Base-by-base conservation (phyloP, 1,284 basidiomycete genomes). In the Cutaneotrichosporon mucoides region DNA sequence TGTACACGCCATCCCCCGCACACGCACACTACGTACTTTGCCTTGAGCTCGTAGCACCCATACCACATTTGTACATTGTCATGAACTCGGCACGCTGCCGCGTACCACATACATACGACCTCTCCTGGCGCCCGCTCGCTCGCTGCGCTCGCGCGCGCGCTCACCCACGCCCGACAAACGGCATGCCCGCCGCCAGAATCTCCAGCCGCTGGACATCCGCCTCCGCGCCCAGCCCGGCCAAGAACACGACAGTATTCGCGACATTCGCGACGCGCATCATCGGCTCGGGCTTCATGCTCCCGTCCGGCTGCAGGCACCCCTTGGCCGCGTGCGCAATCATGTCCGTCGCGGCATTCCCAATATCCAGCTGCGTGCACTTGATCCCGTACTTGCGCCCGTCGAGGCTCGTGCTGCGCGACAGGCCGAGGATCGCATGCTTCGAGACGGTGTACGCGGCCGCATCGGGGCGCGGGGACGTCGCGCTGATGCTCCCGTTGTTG, bases 401-500 rank as follows among this genome's bases (percentile, higher is more conserved):
- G 35, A 92, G 83, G 2, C 85, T 82, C 2, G 85, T 87, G 43
- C 81, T 83, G 72, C 87, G 88, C 5, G 89, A 90, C 9, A 92
- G 75, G 0, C 90, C 89, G 1, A 81, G 76, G 55, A 91, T 84
- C 2, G 86, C 89, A 68, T 92, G 89, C 74, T 92, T 92, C 8
- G 87, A 86, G 45, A 84, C 79, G 0, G 88, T 87, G 73, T 92
- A 91, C 0, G 88, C 82, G 3, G 80, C 79, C 0, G 85, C 61
- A 55, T 67, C 57, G 3, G 87, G 88, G 35, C 90, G 82, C 4
- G 90, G 89, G 1, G 84, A 81, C 62, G 87, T 83, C 0, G 88
- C 87, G 1, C 87, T 84, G 57, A 92, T 83, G 42, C 86, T 88
- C 4, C 88, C 88, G 65, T 91, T 90, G 78, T 91, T 91, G 77